phyloP scores from a whole-genome alignment of 306 rosid genomes.

The Pterocarpus santalinus region DNA sequence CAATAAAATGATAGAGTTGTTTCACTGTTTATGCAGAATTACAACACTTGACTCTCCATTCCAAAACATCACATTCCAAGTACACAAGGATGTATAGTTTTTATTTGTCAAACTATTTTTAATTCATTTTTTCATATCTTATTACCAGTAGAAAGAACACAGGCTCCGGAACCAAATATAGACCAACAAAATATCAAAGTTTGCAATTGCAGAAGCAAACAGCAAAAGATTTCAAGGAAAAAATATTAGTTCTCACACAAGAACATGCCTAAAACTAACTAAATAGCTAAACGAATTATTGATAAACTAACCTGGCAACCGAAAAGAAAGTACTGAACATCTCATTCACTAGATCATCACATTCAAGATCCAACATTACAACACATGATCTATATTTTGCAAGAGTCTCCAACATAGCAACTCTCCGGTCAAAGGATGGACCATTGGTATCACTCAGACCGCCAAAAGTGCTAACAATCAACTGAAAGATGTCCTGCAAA shows the following conservation, averaged over 20 bases:
- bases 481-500: constrained; percentile 88
- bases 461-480: constrained; percentile 90
- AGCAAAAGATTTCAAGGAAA: constrained; percentile 38
- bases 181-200: constrained; percentile 40
- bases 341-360: constrained; percentile 92
- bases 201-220: constrained; percentile 37
- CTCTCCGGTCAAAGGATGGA: constrained; percentile 88
- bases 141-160: constrained; percentile 33
- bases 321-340: constrained; percentile 91
- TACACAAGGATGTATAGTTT: constrained; percentile 24
- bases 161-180: constrained; percentile 27
- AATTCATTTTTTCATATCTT: not conserved
- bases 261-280: constrained; percentile 11
- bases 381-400: constrained; percentile 98
- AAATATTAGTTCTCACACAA: constrained; percentile 32
- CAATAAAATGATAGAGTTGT: constrained; percentile 19
- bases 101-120: constrained; percentile 24
- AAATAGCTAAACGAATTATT: constrained; percentile 37
- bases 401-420: constrained; percentile 88
- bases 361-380: constrained; percentile 98
- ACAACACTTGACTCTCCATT: constrained; percentile 32
- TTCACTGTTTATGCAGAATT: constrained; percentile 30
- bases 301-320: constrained; percentile 81
- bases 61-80: constrained; percentile 41
- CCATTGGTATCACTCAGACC: constrained; percentile 84